A percentile compares a stretch with the other conserved stretches of the same genome.
These are phyloP conservation scores for Oxytropis ochrocephala DNA, from an alignment of 306 rosid species.

Conservation along the genomic window DNA sequence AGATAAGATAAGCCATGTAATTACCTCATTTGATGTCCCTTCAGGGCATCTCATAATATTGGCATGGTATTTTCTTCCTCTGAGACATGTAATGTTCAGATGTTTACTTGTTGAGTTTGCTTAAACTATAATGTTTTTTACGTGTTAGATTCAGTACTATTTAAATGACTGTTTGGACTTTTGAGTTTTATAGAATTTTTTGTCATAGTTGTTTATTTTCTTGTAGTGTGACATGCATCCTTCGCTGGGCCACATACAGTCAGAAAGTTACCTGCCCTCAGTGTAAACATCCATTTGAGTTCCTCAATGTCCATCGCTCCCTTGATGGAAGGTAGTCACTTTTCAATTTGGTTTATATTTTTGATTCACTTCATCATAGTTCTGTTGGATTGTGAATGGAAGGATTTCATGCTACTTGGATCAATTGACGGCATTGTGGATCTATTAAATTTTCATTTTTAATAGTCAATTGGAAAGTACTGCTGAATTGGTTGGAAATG, in stretches of 20 bases:
- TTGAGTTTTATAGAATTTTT: background rate
- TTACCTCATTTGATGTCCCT: background rate
- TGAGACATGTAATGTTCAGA: background rate
- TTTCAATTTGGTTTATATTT: background rate
- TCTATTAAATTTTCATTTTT: background rate
- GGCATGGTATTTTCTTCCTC: background rate
- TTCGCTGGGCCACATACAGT: constrained; percentile 80
- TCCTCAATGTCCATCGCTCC: constrained; percentile 76
- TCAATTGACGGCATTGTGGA: background rate
- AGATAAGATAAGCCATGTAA: background rate
- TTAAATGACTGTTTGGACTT: background rate
- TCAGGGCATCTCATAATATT: background rate
- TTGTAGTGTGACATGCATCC: constrained; percentile 83
- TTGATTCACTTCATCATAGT: background rate
- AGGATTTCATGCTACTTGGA: background rate
- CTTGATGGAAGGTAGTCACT: constrained; percentile 83
- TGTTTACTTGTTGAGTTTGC: constrained; percentile 4
- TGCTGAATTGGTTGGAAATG: background rate
- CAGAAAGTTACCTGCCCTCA: constrained; percentile 77
- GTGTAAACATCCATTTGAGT: constrained; percentile 82
- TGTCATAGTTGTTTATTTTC: constrained; percentile 2
- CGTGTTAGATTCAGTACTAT: background rate
- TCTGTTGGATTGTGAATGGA: background rate
- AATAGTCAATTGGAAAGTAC: background rate
- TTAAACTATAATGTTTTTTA: background rate